Evolutionary conservation across 768 basidiomycete species (phyloP), one percentile per base, ranked within the genome.

Genomic region (Mycena venus): DNA sequence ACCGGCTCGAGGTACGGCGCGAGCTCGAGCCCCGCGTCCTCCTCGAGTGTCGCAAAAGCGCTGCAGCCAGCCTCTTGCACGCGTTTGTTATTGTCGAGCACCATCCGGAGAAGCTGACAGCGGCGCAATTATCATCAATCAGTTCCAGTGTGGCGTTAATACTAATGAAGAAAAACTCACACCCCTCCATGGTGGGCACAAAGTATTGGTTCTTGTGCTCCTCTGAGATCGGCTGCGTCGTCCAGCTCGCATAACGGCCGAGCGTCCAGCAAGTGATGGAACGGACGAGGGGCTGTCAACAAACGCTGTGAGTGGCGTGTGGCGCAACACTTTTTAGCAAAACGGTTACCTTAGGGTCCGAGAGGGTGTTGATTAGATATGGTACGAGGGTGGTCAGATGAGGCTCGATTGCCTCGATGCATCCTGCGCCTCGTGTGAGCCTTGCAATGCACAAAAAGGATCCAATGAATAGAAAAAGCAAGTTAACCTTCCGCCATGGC

Each of bases 261-360:
- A 99, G 89, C 0, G 98, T 99, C 98, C 98, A 99, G 83, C 98
- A 99, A 19, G 97, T 96, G 79, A 99, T 99, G 3, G 98, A 99
- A 70, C 98, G 93, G 11, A 99, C 96, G 47, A 99, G 93, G 23
- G 98, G 98, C 62, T 72, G 56, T 8, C 27, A 60, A 58, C 31
- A 14, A n/a, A n/a, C n/a, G 32, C 29, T 21, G n/a, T 58, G 4
- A 58, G 23, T n/a, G n/a, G n/a, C 23, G 23, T 14, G 10, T 12
- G 19, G 12, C 40, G 23, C 14, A 8, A 36, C 9, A 5, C n/a
- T 25, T 44, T 23, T 32, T 15, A 51, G 29, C 21, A 58, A 70
- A 25, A 60, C 15, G 78, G 85, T 70, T 79, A 95, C 97, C 92
- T 99, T 99, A 44, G 95, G 89, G 84, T 99, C 97, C 72, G 93